Evolutionary conservation across 495 filamentous ascomycete species (phyloP).

Genomic region (Podospora didyma): DNA sequence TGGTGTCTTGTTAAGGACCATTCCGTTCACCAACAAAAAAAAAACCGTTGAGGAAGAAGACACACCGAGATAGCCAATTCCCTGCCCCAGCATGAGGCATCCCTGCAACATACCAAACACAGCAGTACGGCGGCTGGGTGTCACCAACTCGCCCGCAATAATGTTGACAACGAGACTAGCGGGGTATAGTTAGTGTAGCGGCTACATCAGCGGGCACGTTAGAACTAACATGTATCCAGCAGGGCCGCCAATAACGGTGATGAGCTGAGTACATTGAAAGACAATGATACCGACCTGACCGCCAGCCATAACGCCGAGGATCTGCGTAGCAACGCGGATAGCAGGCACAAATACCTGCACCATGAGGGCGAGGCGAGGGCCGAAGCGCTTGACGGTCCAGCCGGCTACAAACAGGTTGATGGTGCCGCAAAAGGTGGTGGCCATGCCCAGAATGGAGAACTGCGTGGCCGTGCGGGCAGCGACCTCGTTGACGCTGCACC

Average conservation of each 20-base stretch:
- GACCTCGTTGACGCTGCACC: slow-evolving; percentile 46
- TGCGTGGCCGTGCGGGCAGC: slow-evolving; percentile 52
- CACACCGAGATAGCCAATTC: slow-evolving; percentile 47
- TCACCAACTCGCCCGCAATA: slow-evolving; percentile 48
- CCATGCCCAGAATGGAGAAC: slow-evolving; percentile 47
- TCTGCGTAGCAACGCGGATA: slow-evolving; percentile 49
- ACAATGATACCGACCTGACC: slow-evolving; percentile 49
- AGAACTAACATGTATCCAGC: slow-evolving; percentile 46
- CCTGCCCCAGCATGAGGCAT: slow-evolving; percentile 52
- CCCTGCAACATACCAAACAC: slow-evolving; percentile 53
- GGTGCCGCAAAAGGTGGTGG: slow-evolving; percentile 49
- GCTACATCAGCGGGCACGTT: neutral
- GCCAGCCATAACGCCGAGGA: slow-evolving; percentile 49
- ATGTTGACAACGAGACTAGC: slow-evolving; percentile 48
- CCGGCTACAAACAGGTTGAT: slow-evolving; percentile 56
- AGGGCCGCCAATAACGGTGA: slow-evolving; percentile 56
- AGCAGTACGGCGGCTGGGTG: slow-evolving; percentile 44
- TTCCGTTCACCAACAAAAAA: neutral
- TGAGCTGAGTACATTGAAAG: slow-evolving; percentile 51
- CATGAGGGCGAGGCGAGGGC: slow-evolving; percentile 48
- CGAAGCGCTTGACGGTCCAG: slow-evolving; percentile 54
- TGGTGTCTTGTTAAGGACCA: slow-evolving; percentile 13
- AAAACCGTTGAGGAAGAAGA: neutral
- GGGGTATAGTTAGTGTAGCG: neutral
- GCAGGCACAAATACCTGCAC: slow-evolving; percentile 50